phyloP scores from a whole-genome alignment of 345 rosid species.

The Orychophragmus violaceus region DNA sequence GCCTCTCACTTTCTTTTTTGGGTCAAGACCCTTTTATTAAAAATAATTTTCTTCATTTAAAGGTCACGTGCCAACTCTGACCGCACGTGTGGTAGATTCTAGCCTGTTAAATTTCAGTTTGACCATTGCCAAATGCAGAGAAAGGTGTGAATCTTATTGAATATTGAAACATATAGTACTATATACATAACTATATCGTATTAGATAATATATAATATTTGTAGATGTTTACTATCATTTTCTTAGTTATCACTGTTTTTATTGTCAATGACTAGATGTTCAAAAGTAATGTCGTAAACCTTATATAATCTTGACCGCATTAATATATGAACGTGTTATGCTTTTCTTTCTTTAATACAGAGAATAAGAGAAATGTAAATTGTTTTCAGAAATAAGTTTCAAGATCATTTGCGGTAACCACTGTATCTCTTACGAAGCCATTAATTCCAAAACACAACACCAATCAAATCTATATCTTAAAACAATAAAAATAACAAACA shows the following conservation, averaged over 20 bases:
- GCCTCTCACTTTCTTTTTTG: constrained; percentile 8
- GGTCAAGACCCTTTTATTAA: constrained; percentile 9
- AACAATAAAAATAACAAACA: too few species aligned
- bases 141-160: not conserved
- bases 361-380: not conserved
- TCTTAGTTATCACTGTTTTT: not conserved
- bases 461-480: too few species aligned
- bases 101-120: not conserved
- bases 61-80: constrained; percentile 21
- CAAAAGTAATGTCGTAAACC: not conserved
- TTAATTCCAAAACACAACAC: too few species aligned
- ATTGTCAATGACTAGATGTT: not conserved
- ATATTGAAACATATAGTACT: not conserved
- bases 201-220: not conserved
- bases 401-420: too few species aligned
- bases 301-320: not conserved
- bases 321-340: not conserved
- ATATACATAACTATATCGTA: not conserved
- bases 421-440: too few species aligned
- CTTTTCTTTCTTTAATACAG: too few species aligned
- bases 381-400: too few species aligned
- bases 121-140: constrained; percentile 2
- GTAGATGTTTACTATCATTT: not conserved
- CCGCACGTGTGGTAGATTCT: constrained; percentile 23
- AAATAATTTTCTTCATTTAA: not conserved